phyloP scores from a whole-genome alignment of 208 protist genomes.

The Plasmodiophora brassicae region DNA sequence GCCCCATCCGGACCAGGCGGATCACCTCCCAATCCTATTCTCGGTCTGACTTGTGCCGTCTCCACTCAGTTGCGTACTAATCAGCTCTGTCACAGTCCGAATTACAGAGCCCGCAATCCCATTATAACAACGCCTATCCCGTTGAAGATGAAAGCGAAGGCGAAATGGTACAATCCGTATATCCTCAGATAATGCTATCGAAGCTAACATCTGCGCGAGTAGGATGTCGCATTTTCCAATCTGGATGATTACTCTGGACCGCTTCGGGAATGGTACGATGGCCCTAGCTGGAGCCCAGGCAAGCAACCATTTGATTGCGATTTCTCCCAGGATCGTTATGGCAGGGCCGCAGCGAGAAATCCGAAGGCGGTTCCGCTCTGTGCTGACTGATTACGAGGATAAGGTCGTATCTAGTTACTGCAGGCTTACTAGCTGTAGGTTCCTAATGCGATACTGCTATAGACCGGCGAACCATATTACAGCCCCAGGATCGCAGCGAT shows the following conservation, averaged over 20 bases:
- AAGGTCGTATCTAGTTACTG: too few species aligned
- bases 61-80: too few species aligned
- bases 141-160: neutral
- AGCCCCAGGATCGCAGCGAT: neutral
- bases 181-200: neutral
- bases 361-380: slow-evolving; percentile 44
- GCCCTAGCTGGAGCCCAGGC: neutral
- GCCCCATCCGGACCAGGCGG: too few species aligned
- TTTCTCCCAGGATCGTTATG: slow-evolving; percentile 38
- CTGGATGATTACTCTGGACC: slow-evolving; percentile 44
- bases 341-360: slow-evolving; percentile 51
- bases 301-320: neutral
- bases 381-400: slow-evolving; percentile 51
- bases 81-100: too few species aligned
- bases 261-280: slow-evolving; percentile 43
- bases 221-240: slow-evolving; percentile 1
- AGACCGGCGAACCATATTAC: slow-evolving; percentile 5
- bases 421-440: neutral
- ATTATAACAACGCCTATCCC: too few species aligned
- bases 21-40: too few species aligned
- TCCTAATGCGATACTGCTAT: neutral
- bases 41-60: too few species aligned
- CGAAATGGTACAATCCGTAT: neutral
- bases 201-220: neutral
- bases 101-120: too few species aligned